Conservation (phyloP, 192 early-diverging fungal species). For the Gonapodya prolifera region DNA sequence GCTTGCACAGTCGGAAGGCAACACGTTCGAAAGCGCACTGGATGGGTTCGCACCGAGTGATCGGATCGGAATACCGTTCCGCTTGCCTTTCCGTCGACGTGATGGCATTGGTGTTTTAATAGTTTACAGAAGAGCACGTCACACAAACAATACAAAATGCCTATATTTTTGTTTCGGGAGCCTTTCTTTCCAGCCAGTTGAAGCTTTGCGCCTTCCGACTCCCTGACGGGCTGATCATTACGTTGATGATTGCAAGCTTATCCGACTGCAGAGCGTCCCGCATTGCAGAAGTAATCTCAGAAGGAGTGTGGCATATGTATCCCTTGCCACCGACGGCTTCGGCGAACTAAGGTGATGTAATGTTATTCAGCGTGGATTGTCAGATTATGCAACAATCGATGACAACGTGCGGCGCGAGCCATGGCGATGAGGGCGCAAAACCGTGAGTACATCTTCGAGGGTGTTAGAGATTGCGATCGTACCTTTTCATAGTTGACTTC, state of each 20-base stretch:
- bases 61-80: too few species aligned
- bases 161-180: not conserved
- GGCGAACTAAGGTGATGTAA: too few species aligned
- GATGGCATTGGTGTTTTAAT: not conserved
- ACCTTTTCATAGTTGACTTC: conserved; percentile 57
- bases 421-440: not conserved
- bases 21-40: too few species aligned
- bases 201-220: conserved; percentile 7
- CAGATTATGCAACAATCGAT: too few species aligned
- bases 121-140: too few species aligned
- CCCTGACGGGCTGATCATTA: conserved; percentile 48
- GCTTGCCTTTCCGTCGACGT: not conserved
- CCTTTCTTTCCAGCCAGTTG: conserved; percentile 2
- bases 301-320: conserved; percentile 36
- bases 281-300: conserved; percentile 37
- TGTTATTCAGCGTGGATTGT: too few species aligned
- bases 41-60: too few species aligned
- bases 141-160: not conserved
- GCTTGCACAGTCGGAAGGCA: too few species aligned
- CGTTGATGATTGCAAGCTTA: conserved; percentile 50
- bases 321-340: conserved; percentile 52
- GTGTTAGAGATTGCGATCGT: not conserved
- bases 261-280: conserved; percentile 23
- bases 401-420: too few species aligned
- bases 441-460: not conserved